Evolutionary conservation across 148 eudicot species (phyloP).

Genomic region (Gaultheria prostrata): DNA sequence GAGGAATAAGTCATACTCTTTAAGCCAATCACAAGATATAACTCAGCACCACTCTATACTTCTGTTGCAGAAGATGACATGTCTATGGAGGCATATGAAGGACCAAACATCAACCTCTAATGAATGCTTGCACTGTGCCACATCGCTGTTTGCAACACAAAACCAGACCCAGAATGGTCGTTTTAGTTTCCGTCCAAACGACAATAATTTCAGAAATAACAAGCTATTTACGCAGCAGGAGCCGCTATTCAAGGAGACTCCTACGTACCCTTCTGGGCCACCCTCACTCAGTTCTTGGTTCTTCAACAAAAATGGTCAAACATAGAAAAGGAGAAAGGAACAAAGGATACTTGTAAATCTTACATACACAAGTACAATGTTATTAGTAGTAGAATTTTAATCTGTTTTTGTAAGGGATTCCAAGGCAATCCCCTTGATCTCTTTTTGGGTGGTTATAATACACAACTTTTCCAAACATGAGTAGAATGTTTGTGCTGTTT

Average conservation of each 20-base stretch:
- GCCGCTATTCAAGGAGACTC: conserved; percentile 22
- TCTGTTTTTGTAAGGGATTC: too few species aligned
- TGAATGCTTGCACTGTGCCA: conserved; percentile 70
- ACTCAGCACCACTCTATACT: conserved; percentile 63
- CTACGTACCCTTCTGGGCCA: conserved; percentile 49
- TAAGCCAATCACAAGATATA: conserved; percentile 71
- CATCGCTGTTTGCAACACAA: conserved; percentile 62
- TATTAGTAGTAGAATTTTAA: too few species aligned
- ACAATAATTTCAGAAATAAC: conserved; percentile 18
- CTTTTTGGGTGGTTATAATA: too few species aligned
- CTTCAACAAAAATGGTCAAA: conserved; percentile 34
- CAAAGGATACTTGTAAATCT: too few species aligned
- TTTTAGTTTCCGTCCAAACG: conserved; percentile 24
- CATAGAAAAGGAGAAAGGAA: conserved; percentile 34
- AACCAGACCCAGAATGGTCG: conserved; percentile 37
- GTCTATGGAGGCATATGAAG: background rate
- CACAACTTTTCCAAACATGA: too few species aligned
- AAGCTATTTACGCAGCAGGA: conserved; percentile 33
- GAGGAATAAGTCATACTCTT: conserved; percentile 93
- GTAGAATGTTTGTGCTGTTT: too few species aligned
- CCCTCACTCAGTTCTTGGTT: conserved; percentile 96
- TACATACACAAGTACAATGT: too few species aligned
- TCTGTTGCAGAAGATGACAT: conserved; percentile 14
- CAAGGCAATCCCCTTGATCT: too few species aligned
- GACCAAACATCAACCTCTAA: conserved; percentile 34